These are phyloP conservation scores for Ruellia speciosa DNA, from an alignment of 305 asterid genomes.

Conservation along the genomic window DNA sequence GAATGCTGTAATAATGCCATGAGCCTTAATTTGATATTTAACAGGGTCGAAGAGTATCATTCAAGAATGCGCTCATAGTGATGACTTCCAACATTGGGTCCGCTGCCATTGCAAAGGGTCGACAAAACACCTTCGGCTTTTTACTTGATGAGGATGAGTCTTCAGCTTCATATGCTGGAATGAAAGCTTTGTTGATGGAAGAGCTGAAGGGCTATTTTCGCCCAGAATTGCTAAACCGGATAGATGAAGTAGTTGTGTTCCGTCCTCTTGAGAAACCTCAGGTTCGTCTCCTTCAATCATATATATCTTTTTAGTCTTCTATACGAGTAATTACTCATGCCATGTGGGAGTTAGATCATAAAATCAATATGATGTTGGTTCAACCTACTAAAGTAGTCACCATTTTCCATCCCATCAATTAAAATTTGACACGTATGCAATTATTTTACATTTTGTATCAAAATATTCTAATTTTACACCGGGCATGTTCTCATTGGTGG, in stretches of 20 bases:
- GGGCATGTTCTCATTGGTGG: too few species aligned
- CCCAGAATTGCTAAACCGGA: conserved; percentile 85
- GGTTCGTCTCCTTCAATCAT: conserved; percentile 36
- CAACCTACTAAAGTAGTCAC: too few species aligned
- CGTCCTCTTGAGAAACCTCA: conserved; percentile 87
- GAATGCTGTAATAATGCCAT: conserved; percentile 3
- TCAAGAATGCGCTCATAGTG: conserved; percentile 77
- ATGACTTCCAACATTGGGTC: conserved; percentile 97
- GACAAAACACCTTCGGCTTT: conserved; percentile 61
- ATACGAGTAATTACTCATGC: too few species aligned
- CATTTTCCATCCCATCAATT: too few species aligned
- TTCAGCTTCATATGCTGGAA: conserved; percentile 68
- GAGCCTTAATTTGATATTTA: conserved; percentile 8
- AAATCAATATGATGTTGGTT: too few species aligned
- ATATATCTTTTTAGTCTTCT: too few species aligned
- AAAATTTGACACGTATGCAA: too few species aligned
- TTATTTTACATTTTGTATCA: too few species aligned
- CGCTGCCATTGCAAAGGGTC: conserved; percentile 77
- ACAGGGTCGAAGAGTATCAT: conserved; percentile 94
- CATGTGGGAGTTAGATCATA: too few species aligned
- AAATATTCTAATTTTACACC: too few species aligned
- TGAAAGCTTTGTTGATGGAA: conserved; percentile 81
- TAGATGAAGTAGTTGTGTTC: conserved; percentile 94
- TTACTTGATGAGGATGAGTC: conserved; percentile 47
- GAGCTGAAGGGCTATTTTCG: conserved; percentile 87